phyloP scores from a whole-genome alignment of 768 basidiomycete species.

The Hygrocybe coccinea region DNA sequence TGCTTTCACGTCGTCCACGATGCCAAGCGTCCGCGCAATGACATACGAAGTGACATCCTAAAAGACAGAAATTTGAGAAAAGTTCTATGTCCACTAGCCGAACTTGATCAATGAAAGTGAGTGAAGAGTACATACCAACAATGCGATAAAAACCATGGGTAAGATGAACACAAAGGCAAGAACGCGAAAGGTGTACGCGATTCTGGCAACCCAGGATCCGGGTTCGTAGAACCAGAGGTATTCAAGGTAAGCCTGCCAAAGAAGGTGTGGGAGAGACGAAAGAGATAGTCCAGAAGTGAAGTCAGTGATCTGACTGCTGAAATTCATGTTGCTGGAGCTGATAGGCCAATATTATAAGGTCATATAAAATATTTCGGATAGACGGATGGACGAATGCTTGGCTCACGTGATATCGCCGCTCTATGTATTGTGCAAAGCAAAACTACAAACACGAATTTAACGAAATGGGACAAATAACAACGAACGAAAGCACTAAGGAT shows the following conservation, averaged over 20 bases:
- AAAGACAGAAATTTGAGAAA: neutral
- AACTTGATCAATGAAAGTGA: constrained; percentile 2
- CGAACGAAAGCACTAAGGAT: constrained; percentile 50
- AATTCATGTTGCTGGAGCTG: constrained; percentile 30
- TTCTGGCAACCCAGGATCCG: constrained; percentile 61
- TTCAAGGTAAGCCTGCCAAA: constrained; percentile 60
- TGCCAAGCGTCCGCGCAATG: constrained; percentile 76
- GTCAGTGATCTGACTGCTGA: constrained; percentile 28
- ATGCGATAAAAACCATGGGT: constrained; percentile 51
- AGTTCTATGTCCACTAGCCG: neutral
- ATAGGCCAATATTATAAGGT: no score
- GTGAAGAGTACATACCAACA: constrained; percentile 44
- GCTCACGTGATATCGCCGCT: no score
- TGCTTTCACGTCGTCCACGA: constrained; percentile 69
- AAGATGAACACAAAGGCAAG: constrained; percentile 61
- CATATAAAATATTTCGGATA: no score
- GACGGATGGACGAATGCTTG: no score
- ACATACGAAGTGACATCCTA: constrained; percentile 80
- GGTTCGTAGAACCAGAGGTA: constrained; percentile 62
- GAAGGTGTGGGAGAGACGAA: constrained; percentile 36
- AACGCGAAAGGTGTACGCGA: constrained; percentile 59
- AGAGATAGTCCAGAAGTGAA: constrained; percentile 27
- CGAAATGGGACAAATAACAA: constrained; percentile 9
- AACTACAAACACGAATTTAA: neutral
- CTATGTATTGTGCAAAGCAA: neutral